These are phyloP conservation scores for Chrysoporthe cubensis DNA, from an alignment of 2,329 filamentous ascomycete genomes.

Conservation along the genomic window DNA sequence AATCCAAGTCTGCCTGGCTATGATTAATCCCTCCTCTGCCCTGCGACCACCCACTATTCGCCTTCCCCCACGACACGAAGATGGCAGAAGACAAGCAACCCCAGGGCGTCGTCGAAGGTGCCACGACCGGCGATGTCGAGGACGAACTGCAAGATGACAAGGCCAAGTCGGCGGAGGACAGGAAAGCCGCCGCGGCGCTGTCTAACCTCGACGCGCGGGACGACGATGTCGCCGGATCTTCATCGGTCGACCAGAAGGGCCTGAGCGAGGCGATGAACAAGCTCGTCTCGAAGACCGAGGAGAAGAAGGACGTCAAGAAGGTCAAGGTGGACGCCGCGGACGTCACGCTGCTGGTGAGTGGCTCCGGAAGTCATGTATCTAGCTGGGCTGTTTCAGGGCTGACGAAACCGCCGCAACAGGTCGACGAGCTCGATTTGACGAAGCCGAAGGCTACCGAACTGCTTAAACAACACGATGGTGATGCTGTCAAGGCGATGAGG, in stretches of 20 bases:
- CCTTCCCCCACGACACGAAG: background rate
- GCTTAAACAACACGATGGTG: slow-evolving; percentile 71
- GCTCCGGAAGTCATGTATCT: background rate
- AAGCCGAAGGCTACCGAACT: slow-evolving; percentile 77
- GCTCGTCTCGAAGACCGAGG: slow-evolving; percentile 47
- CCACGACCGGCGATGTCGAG: slow-evolving; percentile 61
- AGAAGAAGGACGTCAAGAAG: slow-evolving; percentile 56
- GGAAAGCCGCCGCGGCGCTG: slow-evolving; percentile 75
- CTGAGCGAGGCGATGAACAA: slow-evolving; percentile 73
- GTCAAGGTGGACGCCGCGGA: slow-evolving; percentile 77
- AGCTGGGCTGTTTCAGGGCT: background rate
- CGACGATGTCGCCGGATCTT: slow-evolving; percentile 51
- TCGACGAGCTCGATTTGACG: slow-evolving; percentile 72
- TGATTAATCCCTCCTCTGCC: background rate
- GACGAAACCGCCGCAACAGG: slow-evolving; percentile 43
- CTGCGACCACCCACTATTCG: slow-evolving; percentile 4
- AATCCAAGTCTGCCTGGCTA: background rate
- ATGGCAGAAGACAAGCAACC: slow-evolving; percentile 69
- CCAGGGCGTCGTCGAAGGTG: slow-evolving; percentile 60
- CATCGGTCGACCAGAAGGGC: slow-evolving; percentile 70
- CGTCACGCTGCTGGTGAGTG: slow-evolving; percentile 68
- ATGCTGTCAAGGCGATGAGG: slow-evolving; percentile 68
- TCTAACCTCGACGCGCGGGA: slow-evolving; percentile 65
- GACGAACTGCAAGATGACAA: slow-evolving; percentile 53
- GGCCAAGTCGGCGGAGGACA: slow-evolving; percentile 73